A percentile compares a stretch with the other conserved stretches of the same genome.
Conservation (phyloP, 441 rosid species). For the Bruguiera hainesii region DNA sequence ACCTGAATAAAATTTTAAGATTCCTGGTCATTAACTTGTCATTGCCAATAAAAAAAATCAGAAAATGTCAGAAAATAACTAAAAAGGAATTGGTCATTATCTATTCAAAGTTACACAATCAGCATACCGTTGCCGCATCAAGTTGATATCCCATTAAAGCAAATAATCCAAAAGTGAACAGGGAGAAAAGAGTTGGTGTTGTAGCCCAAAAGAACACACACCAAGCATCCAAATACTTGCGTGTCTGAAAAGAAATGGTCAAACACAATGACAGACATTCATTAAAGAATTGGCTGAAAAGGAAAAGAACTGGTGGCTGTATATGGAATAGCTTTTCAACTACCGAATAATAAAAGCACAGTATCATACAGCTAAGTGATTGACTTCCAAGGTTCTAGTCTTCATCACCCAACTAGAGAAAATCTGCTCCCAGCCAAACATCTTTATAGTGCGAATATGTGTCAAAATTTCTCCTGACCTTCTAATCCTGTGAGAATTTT, state of each 20-base stretch:
- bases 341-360: constrained; percentile 16
- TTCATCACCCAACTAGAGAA: constrained; percentile 82
- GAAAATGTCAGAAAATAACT: neutral
- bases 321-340: constrained; percentile 5
- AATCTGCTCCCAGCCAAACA: constrained; percentile 87
- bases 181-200: constrained; percentile 89
- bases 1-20: constrained; percentile 51
- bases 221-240: constrained; percentile 98
- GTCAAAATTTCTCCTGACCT: constrained; percentile 87
- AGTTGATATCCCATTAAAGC: constrained; percentile 91
- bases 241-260: constrained; percentile 47
- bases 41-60: neutral
- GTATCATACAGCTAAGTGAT: constrained; percentile 70
- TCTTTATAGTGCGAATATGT: constrained; percentile 80
- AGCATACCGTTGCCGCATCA: constrained; percentile 86
- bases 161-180: constrained; percentile 83
- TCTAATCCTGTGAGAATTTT: constrained; percentile 58
- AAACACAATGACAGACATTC: constrained; percentile 17
- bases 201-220: constrained; percentile 99
- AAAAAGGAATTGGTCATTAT: constrained; percentile 1
- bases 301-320: neutral
- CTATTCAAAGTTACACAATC: constrained; percentile 8
- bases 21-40: constrained; percentile 7
- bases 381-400: constrained; percentile 79
- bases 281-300: constrained; percentile 14